Base-by-base conservation (phyloP, 176 grass and related monocot genomes). In the Neostapfia colusana region DNA sequence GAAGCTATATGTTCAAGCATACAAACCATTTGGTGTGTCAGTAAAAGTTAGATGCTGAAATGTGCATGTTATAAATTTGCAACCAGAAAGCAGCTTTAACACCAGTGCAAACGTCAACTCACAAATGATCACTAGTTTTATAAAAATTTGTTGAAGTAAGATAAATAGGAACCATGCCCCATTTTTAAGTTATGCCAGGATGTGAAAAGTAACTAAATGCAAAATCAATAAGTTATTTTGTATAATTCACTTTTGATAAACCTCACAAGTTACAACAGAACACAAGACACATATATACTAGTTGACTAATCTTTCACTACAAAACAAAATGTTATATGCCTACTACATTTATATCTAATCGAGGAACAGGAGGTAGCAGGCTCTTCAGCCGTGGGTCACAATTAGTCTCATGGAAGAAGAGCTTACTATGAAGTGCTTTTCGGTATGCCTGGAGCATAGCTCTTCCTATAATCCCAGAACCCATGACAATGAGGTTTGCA, bases 401-500 rank as follows among this genome's bases (percentile, higher is more conserved):
- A 82, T 35, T 36, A 68, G 80, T 34, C 44, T 67, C 48, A 40
- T 5, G 72, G 53, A 4, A 36, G 71, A 71, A 42, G 31, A 78
- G 65, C 90, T 92, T 90, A 97, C 87, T 97, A 55, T 90, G 90
- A 70, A 97, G 82, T 83, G 89, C 93, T 90, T 90, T 97, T 18
- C 90, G 93, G 79, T 97, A 97, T 79, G 93, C 93, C 75, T 92
- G 90, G 34, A 97, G 49, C 65, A 97, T 80, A 88, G 93, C 89
- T 77, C 93, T 97, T 88, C 90, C 93, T 73, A 92, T 68, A 77
- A 97, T 92, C 56, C 75, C 76, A 74, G 93, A 92, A 67, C 93
- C 93, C 86, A 96, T 96, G 21, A 96, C 67, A 86, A 96, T 92
- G 67, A 96, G 81, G 65, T 92, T 96, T 73, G 93, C 93, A 79